Conservation (phyloP, 257 asterid genomes). For the Nicotiana tabacum region DNA sequence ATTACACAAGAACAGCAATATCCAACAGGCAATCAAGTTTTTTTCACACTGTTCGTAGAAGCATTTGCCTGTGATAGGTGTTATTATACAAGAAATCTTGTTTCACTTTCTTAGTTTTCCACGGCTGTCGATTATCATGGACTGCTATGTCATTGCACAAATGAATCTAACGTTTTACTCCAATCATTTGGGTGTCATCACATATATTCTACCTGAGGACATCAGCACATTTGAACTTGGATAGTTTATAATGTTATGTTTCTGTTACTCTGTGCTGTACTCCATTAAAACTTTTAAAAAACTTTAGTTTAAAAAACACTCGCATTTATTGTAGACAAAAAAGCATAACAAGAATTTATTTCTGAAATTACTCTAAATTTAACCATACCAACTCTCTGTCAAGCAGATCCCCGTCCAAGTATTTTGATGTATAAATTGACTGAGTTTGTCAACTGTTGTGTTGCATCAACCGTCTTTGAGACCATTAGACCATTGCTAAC, state of each 20-base stretch:
- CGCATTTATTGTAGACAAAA: background rate
- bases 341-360: background rate
- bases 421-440: background rate
- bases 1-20: background rate
- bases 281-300: background rate
- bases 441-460: background rate
- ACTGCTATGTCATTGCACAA: background rate
- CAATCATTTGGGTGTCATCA: background rate
- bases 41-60: background rate
- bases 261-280: background rate
- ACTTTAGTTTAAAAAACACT: background rate
- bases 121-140: background rate
- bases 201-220: background rate
- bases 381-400: background rate
- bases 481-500: background rate
- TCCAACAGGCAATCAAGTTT: background rate
- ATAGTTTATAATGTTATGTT: background rate
- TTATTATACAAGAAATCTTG: background rate
- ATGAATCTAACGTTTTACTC: background rate
- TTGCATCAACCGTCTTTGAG: constrained; percentile 5
- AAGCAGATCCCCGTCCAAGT: background rate
- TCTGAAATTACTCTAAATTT: background rate
- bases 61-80: background rate
- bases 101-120: background rate
- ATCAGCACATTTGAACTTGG: background rate